These are phyloP conservation scores for Fraxinus paxiana DNA, from an alignment of 305 asterid genomes.

Conservation along the genomic window DNA sequence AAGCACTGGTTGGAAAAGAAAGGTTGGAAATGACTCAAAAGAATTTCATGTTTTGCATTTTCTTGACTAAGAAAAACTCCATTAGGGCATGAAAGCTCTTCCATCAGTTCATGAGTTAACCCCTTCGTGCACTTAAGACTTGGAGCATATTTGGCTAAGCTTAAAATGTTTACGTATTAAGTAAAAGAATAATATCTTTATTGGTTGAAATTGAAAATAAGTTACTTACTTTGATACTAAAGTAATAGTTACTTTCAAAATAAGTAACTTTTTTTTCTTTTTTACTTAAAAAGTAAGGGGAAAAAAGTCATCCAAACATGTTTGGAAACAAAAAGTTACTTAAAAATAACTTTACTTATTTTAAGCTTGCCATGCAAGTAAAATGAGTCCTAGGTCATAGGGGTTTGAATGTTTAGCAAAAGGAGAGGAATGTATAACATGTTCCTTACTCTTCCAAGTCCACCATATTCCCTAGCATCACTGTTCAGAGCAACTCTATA, in stretches of 20 bases:
- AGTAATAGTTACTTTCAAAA: not conserved
- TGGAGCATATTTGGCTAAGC: not conserved
- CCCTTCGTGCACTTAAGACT: not conserved
- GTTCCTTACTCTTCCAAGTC: slow-evolving; percentile 84
- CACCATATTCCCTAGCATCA: slow-evolving; percentile 90
- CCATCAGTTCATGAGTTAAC: not conserved
- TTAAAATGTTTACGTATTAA: not conserved
- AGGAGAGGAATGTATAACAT: not conserved
- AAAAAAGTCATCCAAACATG: not conserved
- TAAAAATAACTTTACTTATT: not conserved
- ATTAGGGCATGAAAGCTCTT: not conserved
- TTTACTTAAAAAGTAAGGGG: not conserved
- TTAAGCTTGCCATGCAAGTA: not conserved
- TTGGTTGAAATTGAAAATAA: not conserved
- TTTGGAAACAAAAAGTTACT: not conserved
- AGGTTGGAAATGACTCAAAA: not conserved
- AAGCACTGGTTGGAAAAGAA: not conserved
- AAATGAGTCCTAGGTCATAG: not conserved
- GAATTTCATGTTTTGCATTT: not conserved
- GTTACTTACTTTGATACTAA: not conserved
- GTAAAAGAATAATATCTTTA: not conserved
- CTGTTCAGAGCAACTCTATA: slow-evolving; percentile 87
- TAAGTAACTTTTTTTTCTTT: not conserved
- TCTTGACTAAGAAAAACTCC: slow-evolving; percentile 1
- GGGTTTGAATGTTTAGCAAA: not conserved